Conservation (phyloP, 345 rosid genomes). For the Barbarea vulgaris region DNA sequence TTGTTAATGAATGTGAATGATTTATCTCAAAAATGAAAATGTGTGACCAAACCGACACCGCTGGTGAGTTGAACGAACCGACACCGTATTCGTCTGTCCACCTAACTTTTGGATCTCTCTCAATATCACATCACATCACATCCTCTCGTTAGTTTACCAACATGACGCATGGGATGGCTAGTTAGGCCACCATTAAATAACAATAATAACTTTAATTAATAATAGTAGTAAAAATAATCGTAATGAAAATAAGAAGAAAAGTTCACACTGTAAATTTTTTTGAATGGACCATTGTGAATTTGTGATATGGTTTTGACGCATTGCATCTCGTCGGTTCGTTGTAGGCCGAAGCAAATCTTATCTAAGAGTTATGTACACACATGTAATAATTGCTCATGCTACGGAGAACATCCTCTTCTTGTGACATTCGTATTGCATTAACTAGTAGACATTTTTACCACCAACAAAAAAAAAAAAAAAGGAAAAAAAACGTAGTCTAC, state of each 20-base stretch:
- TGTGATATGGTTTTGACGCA: background rate
- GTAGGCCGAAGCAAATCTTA: background rate
- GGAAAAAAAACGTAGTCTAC: no score
- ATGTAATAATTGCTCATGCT: background rate
- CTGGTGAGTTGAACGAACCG: constrained; percentile 18
- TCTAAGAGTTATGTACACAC: background rate
- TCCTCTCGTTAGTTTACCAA: constrained; percentile 36
- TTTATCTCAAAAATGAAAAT: background rate
- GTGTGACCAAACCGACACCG: constrained; percentile 19
- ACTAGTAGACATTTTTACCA: no score
- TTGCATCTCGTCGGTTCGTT: background rate
- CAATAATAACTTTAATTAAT: background rate
- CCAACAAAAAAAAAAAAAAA: no score
- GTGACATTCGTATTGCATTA: background rate
- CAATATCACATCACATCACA: constrained; percentile 25
- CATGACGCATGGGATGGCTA: constrained; percentile 19
- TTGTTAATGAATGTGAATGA: background rate
- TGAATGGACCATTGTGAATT: background rate
- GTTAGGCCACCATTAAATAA: constrained; percentile 21
- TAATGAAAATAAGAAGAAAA: background rate
- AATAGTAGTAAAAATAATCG: background rate
- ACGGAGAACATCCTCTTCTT: background rate
- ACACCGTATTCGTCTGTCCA: background rate
- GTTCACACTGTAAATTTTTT: background rate
- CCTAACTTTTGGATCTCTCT: constrained; percentile 27